Conservation (phyloP, 164 flowering plant genomes). For the Stephania japonica region DNA sequence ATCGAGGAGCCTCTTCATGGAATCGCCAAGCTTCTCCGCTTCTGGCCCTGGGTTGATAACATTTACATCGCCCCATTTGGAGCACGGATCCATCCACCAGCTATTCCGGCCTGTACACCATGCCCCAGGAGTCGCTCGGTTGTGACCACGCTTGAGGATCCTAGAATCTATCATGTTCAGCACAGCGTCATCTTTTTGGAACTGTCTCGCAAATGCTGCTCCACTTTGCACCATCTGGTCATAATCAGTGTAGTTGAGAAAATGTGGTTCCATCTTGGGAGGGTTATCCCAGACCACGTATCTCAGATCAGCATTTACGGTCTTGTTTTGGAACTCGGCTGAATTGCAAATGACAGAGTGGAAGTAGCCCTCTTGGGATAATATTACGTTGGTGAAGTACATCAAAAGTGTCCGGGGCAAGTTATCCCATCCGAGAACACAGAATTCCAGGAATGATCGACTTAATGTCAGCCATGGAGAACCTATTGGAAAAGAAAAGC, state of each 20-base stretch:
- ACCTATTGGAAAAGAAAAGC: conserved; percentile 45
- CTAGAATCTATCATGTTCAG: conserved; percentile 60
- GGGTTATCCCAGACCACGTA: conserved; percentile 89
- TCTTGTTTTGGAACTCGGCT: conserved; percentile 65
- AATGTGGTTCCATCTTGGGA: conserved; percentile 84
- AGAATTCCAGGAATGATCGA: conserved; percentile 71
- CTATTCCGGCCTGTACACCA: conserved; percentile 67
- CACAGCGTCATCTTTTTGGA: conserved; percentile 55
- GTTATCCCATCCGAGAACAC: conserved; percentile 89
- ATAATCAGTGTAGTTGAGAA: conserved; percentile 50
- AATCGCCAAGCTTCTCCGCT: conserved; percentile 43
- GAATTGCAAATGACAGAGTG: conserved; percentile 87
- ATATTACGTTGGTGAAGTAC: conserved; percentile 71
- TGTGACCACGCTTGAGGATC: conserved; percentile 45
- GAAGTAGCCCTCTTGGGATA: conserved; percentile 82
- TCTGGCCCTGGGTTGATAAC: conserved; percentile 58
- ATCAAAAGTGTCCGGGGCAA: conserved; percentile 83
- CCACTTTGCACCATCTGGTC: conserved; percentile 72
- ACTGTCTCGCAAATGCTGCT: conserved; percentile 84
- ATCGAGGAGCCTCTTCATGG: conserved; percentile 39
- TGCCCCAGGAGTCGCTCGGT: conserved; percentile 58
- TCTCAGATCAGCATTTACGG: conserved; percentile 74
- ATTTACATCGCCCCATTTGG: conserved; percentile 79
- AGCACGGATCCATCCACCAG: conserved; percentile 66
- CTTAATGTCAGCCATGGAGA: conserved; percentile 86